Base-by-base conservation (phyloP, 345 rosid species). In the Limnanthes douglasii region DNA sequence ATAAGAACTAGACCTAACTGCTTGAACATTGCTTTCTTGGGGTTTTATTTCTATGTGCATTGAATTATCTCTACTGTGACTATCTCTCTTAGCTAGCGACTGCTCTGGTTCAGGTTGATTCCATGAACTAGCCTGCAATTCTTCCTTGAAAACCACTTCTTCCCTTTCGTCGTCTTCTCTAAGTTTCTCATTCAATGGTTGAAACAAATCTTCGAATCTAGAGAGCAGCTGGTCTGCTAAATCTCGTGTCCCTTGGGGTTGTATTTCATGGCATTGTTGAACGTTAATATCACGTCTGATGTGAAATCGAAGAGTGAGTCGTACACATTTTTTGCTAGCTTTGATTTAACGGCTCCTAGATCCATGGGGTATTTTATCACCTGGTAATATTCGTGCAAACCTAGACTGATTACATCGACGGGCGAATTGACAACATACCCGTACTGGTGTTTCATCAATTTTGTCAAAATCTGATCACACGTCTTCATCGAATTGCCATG, bases 171-270 rank as follows among this genome's bases (percentile, higher is more conserved):
- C n/a, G n/a, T n/a, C n/a, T n/a, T n/a, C n/a, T n/a, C n/a, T n/a
- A n/a, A n/a, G n/a, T n/a, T n/a, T n/a, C n/a, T n/a, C n/a, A n/a
- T n/a, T n/a, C n/a, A n/a, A n/a, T n/a, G n/a, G 70, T 29, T 19
- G 41, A 16, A 59, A 71, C 61, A 65, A 34, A 18, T 55, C 70
- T 27, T 69, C 88, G 4, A 81, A 81, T 12, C 60, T 68, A 2
- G 14, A 18, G 5, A 68, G 51, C 19, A 58, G 43, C 61, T 68
- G 75, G 49, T 73, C 73, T 4, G 85, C 94, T 66, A 60, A 11
- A 77, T 78, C 11, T 77, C 88, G 28, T 81, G 94, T 1, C 68
- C 85, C 24, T 64, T 73, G 2, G 94, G 88, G 34, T 81, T 81
- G 31, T 81, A 81, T 45, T 54, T 39, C 78, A 73, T 70, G 1